These are phyloP conservation scores for Metschnikowia cubensis DNA, from an alignment of 805 yeast species.

Conservation along the genomic window DNA sequence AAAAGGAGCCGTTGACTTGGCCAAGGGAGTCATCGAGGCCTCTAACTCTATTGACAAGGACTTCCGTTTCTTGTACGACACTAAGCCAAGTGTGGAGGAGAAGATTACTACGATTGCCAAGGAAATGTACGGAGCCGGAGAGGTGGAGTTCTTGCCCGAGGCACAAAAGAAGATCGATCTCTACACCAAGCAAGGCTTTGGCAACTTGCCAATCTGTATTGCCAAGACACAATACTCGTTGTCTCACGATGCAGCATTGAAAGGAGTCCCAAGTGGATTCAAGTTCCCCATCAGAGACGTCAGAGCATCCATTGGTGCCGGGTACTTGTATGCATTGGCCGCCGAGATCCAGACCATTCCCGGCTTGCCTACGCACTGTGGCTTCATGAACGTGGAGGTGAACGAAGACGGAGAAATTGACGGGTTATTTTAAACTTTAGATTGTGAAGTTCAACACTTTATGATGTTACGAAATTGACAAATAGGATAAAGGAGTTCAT, in stretches of 20 bases:
- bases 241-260: constrained; percentile 76
- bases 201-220: constrained; percentile 73
- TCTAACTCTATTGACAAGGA: constrained; percentile 44
- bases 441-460: constrained; percentile 21
- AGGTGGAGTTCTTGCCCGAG: constrained; percentile 62
- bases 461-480: constrained; percentile 16
- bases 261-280: constrained; percentile 81
- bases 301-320: constrained; percentile 77
- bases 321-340: constrained; percentile 78
- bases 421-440: constrained; percentile 54
- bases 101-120: constrained; percentile 65
- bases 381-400: constrained; percentile 83
- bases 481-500: neutral
- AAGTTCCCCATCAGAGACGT: constrained; percentile 79
- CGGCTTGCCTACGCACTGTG: constrained; percentile 80
- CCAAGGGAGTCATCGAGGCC: constrained; percentile 64
- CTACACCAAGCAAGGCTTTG: constrained; percentile 72
- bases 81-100: constrained; percentile 53
- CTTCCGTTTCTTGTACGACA: constrained; percentile 56
- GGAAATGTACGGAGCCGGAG: constrained; percentile 75
- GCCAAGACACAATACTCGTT: constrained; percentile 85
- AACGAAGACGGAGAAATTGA: constrained; percentile 77
- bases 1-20: constrained; percentile 70
- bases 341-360: constrained; percentile 86
- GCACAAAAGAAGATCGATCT: constrained; percentile 67